These are phyloP conservation scores for Stemphylium beticola DNA, from an alignment of 2,329 filamentous ascomycete genomes.

Conservation along the genomic window DNA sequence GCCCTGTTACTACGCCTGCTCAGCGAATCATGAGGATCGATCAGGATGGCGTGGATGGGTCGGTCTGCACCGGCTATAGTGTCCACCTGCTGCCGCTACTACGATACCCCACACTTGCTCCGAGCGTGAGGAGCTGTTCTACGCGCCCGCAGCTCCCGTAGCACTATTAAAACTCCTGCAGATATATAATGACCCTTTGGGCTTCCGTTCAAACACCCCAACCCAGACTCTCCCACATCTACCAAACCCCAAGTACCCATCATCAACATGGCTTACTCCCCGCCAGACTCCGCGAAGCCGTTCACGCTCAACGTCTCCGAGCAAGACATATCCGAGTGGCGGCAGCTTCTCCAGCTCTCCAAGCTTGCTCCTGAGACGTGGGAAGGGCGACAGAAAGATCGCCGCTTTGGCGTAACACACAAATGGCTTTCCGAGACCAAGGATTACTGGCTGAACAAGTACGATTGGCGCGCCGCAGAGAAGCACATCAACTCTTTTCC, in stretches of 20 bases:
- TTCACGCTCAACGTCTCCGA: constrained; percentile 45
- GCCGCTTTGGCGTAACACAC: constrained; percentile 38
- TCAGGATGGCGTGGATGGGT: too few relatives aligned
- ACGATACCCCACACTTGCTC: background rate
- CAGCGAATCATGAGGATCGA: too few relatives aligned
- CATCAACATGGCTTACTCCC: constrained; percentile 41
- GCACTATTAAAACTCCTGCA: background rate
- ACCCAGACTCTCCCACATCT: background rate
- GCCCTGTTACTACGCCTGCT: too few relatives aligned
- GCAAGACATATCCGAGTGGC: constrained; percentile 42
- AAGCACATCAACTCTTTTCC: constrained; percentile 59
- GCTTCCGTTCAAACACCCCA: too few relatives aligned
- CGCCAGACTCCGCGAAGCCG: constrained; percentile 36
- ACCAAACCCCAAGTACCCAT: background rate
- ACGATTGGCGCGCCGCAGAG: constrained; percentile 49
- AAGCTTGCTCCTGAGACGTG: constrained; percentile 42
- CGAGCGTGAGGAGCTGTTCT: background rate
- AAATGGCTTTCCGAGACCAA: constrained; percentile 47
- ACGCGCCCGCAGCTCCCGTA: background rate
- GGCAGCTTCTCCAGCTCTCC: constrained; percentile 45
- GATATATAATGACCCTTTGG: background rate
- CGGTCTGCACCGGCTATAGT: too few relatives aligned
- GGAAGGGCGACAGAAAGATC: constrained; percentile 35
- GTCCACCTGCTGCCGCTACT: background rate
- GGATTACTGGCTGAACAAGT: constrained; percentile 47